Base-by-base conservation (phyloP, 768 basidiomycete species). In the Calvatia gigantea region DNA sequence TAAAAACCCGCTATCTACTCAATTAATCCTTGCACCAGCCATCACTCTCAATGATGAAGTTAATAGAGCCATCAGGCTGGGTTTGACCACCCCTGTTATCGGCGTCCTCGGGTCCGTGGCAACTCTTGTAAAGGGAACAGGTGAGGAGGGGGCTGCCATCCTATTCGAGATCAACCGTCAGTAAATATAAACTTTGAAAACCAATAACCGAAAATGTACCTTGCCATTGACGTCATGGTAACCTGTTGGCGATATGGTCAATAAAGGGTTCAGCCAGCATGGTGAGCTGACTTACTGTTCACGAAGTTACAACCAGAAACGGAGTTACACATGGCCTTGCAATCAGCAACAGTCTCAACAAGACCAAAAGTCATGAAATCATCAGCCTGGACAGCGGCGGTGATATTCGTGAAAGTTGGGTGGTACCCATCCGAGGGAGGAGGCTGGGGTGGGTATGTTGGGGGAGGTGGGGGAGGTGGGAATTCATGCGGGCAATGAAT, bases 211-310 rank as follows among this genome's bases (percentile, higher is more conserved):
- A n/a, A 35, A 23, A 51, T 60, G 29, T 38, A 72, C 70, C 62
- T 72, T 72, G 28, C 67, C 73, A 52, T 74, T 72, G 21, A 69
- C 66, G 51, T 74, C 71, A 57, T 70, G 66, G 60, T 71, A 73
- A 2, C 66, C 72, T 73, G 32, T 19, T 17, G 46, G 45, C 21
- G 7, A 32, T 29, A 15, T 8, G 14, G 17, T 42, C 17, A 48
- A 17, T 25, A n/a, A 11, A 37, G 23, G 32, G 11, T 3, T 17
- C 15, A 53, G 19, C 17, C 4, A 3, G 23, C 27, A 46, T 15
- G 23, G 15, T 11, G 31, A 32, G 6, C 19, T 12, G 8, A 67
- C 69, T 43, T 60, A 71, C 72, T 65, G 56, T 74, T 71, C 25
- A 69, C 54, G 54, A 70, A 71, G 14, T 50, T 59, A 47, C 72